Evolutionary conservation across 192 early-diverging fungal species (phyloP), one percentile per base, ranked within the genome.

Genomic region (Coemansia furcata): DNA sequence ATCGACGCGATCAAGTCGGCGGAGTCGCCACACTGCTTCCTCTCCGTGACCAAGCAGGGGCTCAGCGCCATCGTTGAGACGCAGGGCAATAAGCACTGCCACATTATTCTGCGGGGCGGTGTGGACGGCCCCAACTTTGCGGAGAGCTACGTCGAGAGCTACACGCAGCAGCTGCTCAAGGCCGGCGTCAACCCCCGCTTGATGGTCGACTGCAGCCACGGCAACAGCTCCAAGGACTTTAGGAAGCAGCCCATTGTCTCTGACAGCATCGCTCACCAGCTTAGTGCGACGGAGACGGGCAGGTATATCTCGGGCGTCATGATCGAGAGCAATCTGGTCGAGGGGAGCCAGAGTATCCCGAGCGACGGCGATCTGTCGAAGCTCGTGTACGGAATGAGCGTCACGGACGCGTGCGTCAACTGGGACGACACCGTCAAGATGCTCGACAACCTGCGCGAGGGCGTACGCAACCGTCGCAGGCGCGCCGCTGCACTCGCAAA

Each of bases 181-280:
- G 87, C 89, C 49, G 78, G 76, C 26, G 73, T 87, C 62, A 80
- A 84, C 66, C 43, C 85, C 21, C 71, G 81, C 4, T 61, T 99
- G 61, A 99, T 99, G 97, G 80, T 98, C 63, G 97, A 99, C 74
- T 95, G 93, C 81, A 94, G 92, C 62, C 97, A 99, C 80, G 97
- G 97, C 32, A 99, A 99, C 86, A 89, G 87, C 65, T 84, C 75
- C 62, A 99, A 99, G 78, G 85, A 95, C 66, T 93, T 91, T 71
- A 83, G 86, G 49, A 86, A 88, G 67, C 97, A 99, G 85, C 83
- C 88, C 42, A 80, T 92, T 58, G 97, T 98, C 19, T 92, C 90
- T 15, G 74, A 85, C 39, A 85, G 79, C 75, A 84, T 94, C 30
- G 78, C 86, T 5, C 82, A 78, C 62, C 86, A 92, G 76, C 77